A percentile compares a stretch with the other conserved stretches of the same genome.
Evolutionary conservation across 2,329 filamentous ascomycete genomes (phyloP).

Genomic region (Cladosporium sp.): DNA sequence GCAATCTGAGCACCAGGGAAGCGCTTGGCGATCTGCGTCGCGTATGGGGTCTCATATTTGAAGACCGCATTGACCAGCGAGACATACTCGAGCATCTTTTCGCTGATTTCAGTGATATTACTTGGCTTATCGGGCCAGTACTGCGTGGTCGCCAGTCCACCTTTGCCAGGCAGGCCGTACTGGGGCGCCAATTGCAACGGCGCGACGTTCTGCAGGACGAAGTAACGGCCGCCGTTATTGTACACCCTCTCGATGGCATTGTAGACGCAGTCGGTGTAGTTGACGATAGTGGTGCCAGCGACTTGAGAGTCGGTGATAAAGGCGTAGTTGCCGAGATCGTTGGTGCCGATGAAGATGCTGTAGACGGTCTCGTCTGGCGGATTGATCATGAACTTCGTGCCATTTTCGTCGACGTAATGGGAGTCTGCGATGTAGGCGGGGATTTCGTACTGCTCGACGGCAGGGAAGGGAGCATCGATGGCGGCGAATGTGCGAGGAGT

Average conservation of each 20-base stretch:
- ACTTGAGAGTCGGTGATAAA: conserved; percentile 64
- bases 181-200: conserved; percentile 65
- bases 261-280: conserved; percentile 68
- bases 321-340: conserved; percentile 65
- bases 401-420: conserved; percentile 31
- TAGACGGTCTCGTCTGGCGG: conserved; percentile 63
- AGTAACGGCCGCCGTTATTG: conserved; percentile 61
- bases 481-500: conserved; percentile 51
- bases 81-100: conserved; percentile 51
- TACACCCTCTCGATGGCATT: conserved; percentile 60
- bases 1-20: conserved; percentile 58
- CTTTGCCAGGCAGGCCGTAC: conserved; percentile 53
- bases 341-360: conserved; percentile 75
- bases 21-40: conserved; percentile 37
- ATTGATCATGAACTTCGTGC: conserved; percentile 40
- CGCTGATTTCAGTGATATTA: conserved; percentile 49
- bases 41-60: conserved; percentile 48
- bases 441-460: conserved; percentile 41
- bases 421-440: conserved; percentile 46
- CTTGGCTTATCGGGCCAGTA: conserved; percentile 46
- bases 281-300: conserved; percentile 54
- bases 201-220: conserved; percentile 66
- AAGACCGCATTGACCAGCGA: conserved; percentile 49
- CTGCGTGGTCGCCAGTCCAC: conserved; percentile 40
- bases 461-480: conserved; percentile 56